Percentiles rank a stretch among this genome's conserved stretches.
Evolutionary conservation across 768 basidiomycete species (phyloP).

Genomic region (Suillus subalutaceus): DNA sequence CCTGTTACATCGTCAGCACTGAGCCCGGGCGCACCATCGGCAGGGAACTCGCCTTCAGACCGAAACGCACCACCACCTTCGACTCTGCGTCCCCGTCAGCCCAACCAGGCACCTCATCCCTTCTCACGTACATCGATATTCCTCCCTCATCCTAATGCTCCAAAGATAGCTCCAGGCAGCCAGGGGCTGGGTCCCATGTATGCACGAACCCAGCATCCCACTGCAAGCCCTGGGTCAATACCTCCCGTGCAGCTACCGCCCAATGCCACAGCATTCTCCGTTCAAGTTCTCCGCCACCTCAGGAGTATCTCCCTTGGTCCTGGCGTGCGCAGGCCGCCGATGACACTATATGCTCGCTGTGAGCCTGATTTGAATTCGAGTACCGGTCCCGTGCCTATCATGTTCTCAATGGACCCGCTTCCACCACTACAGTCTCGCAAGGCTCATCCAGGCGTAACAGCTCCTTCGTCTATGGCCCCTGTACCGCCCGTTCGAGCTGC

Average conservation of each 20-base stretch:
- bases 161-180: conserved; percentile 38
- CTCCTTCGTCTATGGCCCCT: conserved; percentile 2
- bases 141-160: conserved; percentile 58
- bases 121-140: conserved; percentile 46
- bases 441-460: background rate
- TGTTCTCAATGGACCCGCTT: conserved; percentile 58
- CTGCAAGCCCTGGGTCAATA: conserved; percentile 13
- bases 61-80: conserved; percentile 9
- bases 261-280: conserved; percentile 33
- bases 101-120: conserved; percentile 23
- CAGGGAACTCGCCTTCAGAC: background rate
- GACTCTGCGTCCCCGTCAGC: conserved; percentile 33
- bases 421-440: conserved; percentile 22
- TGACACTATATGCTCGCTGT: conserved; percentile 64
- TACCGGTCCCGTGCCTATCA: conserved; percentile 61
- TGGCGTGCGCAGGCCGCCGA: conserved; percentile 17
- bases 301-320: conserved; percentile 28
- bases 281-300: conserved; percentile 28
- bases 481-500: conserved; percentile 29
- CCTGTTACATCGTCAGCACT: conserved; percentile 16
- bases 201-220: conserved; percentile 36
- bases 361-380: conserved; percentile 52
- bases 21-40: background rate
- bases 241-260: conserved; percentile 17
- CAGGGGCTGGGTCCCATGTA: conserved; percentile 59